These are phyloP conservation scores for Neurospora sp. DNA, from an alignment of 495 filamentous ascomycete genomes.

Conservation along the genomic window DNA sequence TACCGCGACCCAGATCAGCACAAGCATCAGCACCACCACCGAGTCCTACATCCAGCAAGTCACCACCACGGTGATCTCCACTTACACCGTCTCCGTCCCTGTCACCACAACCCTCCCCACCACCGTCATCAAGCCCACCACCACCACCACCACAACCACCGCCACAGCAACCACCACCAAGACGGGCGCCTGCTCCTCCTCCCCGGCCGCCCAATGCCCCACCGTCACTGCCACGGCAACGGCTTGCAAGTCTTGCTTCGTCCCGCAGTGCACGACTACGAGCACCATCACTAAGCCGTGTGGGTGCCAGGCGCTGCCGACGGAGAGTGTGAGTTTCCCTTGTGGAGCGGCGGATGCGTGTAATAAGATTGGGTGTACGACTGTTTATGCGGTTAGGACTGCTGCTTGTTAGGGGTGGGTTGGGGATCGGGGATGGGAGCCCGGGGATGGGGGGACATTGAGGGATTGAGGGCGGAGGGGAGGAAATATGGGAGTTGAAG, in stretches of 20 bases:
- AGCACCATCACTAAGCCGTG: conserved; percentile 11
- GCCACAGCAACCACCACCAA: conserved; percentile 4
- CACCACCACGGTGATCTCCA: not conserved
- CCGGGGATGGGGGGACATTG: too few relatives aligned
- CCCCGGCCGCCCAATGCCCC: conserved; percentile 5
- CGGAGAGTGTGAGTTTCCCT: conserved; percentile 13
- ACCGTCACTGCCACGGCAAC: conserved; percentile 18
- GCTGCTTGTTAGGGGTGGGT: conserved; percentile 9
- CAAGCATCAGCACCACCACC: not conserved
- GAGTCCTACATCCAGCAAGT: not conserved
- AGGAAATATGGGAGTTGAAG: not conserved
- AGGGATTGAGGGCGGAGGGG: too few relatives aligned
- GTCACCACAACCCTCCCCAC: not conserved
- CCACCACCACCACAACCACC: not conserved
- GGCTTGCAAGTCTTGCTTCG: conserved; percentile 17
- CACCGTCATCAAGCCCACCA: too few relatives aligned
- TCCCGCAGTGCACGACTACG: conserved; percentile 21
- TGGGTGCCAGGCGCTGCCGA: conserved; percentile 17
- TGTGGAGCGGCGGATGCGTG: conserved; percentile 14
- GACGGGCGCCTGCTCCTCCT: not conserved
- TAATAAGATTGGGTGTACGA: conserved; percentile 23
- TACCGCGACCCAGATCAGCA: not conserved
- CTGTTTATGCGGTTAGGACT: conserved; percentile 16
- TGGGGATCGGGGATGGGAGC: not conserved
- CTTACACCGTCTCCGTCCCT: not conserved